Percentiles rank a stretch among this genome's conserved stretches.
These are phyloP conservation scores for Viola odorata DNA, from an alignment of 345 rosid genomes.

Conservation along the genomic window DNA sequence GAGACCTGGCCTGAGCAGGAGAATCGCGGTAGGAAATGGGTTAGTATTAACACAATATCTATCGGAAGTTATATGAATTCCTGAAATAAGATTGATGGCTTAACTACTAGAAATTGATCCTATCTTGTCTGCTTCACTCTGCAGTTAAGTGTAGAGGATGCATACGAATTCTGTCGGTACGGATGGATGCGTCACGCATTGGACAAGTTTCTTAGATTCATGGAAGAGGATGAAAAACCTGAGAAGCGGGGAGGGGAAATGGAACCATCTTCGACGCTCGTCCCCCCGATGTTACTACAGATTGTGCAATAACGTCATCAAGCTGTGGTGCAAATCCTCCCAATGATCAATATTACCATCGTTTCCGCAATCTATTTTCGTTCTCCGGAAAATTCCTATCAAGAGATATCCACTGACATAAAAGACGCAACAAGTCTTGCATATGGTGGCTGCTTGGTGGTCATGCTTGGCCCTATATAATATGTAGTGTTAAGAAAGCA, in stretches of 20 bases:
- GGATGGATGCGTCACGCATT: conserved; percentile 45
- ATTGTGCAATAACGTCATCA: background rate
- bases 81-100: too few relatives aligned
- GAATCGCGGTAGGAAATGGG: conserved; percentile 33
- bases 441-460: too few relatives aligned
- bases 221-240: background rate
- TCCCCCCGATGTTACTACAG: background rate
- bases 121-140: background rate
- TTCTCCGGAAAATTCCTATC: background rate
- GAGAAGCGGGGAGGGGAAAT: background rate
- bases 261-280: background rate
- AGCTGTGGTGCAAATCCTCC: background rate
- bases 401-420: background rate
- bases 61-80: too few relatives aligned
- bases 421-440: background rate
- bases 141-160: conserved; percentile 32
- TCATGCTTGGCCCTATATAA: too few relatives aligned
- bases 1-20: conserved; percentile 49
- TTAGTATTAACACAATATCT: background rate
- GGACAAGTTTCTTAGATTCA: background rate
- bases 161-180: conserved; percentile 34
- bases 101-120: too few relatives aligned
- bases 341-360: background rate
- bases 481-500: too few relatives aligned
- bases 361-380: background rate